Base-by-base conservation (phyloP, 805 yeast species). In the Vanderwaltozyma tropicalis region DNA sequence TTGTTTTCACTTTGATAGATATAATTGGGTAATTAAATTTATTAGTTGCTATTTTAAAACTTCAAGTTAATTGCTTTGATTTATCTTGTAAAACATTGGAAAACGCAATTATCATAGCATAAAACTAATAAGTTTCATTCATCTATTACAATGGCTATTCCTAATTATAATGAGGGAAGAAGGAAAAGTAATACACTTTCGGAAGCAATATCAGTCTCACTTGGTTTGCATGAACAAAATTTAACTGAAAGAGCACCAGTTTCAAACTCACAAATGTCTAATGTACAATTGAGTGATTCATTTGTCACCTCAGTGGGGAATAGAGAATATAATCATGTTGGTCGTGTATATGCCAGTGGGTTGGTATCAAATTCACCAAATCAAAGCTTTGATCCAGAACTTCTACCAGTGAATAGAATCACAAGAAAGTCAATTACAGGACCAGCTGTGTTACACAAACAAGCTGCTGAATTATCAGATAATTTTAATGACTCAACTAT, bases 381-480 rank as follows among this genome's bases (percentile, higher is more conserved):
- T 29, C 13, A 9, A 26, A 9, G 13, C 14, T 14, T n/a, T 11
- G 6, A 10, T 11, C 8, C 14, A 24, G 27, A 24, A 24, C n/a
- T 24, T 5, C n/a, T 29, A 5, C 21, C 31, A 3, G 17, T 29
- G 7, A 17, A 12, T n/a, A 29, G n/a, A n/a, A 35, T n/a, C 5
- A 22, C 15, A 14, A 31, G 5, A 3, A 32, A 29, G 7, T 43
- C 50, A 12, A 57, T 60, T 5, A 57, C 57, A 37, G 52, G 46
- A 28, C 39, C 62, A 2, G 43, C 42, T 20, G 50, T 42, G 16
- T 38, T 59, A 28, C 62, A 59, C 35, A 53, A 45, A 35, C 57
- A 59, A 34, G 59, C 64, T 1, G 63, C 62, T 0, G 52, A 49
- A n/a, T 42, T 60, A 11, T 52, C 61, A 16, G 48, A 52, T 34